Base-by-base conservation (phyloP, 2,329 filamentous ascomycete genomes). In the Knoxdaviesia capensis region DNA sequence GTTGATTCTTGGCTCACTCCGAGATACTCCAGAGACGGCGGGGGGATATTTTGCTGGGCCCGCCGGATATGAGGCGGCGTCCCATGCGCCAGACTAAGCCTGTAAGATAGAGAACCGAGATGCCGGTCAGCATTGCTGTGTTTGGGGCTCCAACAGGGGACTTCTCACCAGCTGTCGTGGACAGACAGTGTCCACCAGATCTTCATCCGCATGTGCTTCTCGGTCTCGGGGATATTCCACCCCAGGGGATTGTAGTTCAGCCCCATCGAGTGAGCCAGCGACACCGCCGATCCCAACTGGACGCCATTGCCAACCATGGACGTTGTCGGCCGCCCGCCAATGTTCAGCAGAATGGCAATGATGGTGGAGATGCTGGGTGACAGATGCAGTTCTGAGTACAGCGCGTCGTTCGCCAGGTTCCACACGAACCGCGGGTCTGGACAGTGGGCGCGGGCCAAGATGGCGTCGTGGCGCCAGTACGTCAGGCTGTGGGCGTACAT, bases 391-490 rank as follows among this genome's bases (percentile, higher is more conserved):
- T 77, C 72, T 0, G 66, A 71, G 47, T 74, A 71, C 3, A 75
- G 58, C 1, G 72, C 70, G 41, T 71, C 69, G 20, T 66, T 70
- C 6, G 71, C 71, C 44, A 74, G 62, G 44, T 77, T 77, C 63
- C 75, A 75, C 6, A 72, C 66, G 51, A 73, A 77, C 38, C 71
- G 65, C 36, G 63, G 60, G 49, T 78, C 72, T 0, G 73, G 72
- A 39, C 66, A 61, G 5, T 65, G 62, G 44, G 68, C 62, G 5
- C 55, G 54, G 5, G 57, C 55, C 3, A 68, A 51, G 4, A 59
- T 54, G 0, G 59, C 59, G 0, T 64, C 65, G 41, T 64, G 62
- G 30, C 62, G 60, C 73, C 74, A 78, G 49, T 70, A 74, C 4
- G 70, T 62, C 3, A 75, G 52, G 0, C 68, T 65, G 49, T 72